phyloP scores from a whole-genome alignment of 192 early-diverging fungal species.

The Kickxella alabastrina region DNA sequence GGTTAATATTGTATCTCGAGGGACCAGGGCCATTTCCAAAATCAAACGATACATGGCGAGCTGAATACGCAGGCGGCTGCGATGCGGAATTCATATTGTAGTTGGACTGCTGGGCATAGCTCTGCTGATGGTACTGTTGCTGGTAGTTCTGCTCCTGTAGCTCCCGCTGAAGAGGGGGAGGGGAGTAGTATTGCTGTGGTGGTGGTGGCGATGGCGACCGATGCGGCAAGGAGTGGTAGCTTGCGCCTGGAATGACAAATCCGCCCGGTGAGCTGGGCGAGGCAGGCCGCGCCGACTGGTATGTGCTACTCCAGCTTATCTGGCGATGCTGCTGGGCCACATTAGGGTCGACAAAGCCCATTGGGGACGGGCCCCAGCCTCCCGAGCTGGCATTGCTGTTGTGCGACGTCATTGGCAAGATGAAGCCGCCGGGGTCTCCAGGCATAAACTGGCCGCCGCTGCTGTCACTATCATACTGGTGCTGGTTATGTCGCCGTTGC shows the following conservation, averaged over 20 bases:
- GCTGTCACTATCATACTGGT: too few relatives aligned
- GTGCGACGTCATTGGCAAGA: conserved; percentile 7
- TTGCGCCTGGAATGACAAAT: conserved; percentile 14
- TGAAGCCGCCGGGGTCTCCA: conserved; percentile 40
- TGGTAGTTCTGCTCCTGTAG: conserved; percentile 7
- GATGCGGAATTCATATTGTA: too few relatives aligned
- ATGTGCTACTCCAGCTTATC: neutral
- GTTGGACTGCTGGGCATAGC: too few relatives aligned
- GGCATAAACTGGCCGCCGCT: conserved; percentile 26
- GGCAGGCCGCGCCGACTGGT: conserved; percentile 3
- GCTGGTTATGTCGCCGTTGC: neutral
- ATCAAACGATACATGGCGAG: too few relatives aligned
- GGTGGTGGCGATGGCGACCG: neutral
- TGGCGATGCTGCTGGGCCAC: conserved; percentile 3
- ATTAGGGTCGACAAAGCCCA: conserved; percentile 28
- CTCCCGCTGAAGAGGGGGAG: conserved; percentile 4
- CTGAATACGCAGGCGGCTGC: too few relatives aligned
- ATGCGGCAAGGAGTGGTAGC: too few relatives aligned
- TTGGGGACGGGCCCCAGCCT: conserved; percentile 9
- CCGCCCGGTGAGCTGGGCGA: conserved; percentile 23
- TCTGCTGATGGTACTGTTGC: conserved; percentile 1
- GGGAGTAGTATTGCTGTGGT: neutral
- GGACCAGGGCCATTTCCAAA: neutral
- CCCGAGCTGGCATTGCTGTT: neutral
- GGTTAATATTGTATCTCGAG: conserved; percentile 1